Percentiles rank a stretch among this genome's conserved stretches.
These are phyloP conservation scores for Rhododendron mucronatum DNA, from an alignment of 148 eudicot genomes.

Conservation along the genomic window DNA sequence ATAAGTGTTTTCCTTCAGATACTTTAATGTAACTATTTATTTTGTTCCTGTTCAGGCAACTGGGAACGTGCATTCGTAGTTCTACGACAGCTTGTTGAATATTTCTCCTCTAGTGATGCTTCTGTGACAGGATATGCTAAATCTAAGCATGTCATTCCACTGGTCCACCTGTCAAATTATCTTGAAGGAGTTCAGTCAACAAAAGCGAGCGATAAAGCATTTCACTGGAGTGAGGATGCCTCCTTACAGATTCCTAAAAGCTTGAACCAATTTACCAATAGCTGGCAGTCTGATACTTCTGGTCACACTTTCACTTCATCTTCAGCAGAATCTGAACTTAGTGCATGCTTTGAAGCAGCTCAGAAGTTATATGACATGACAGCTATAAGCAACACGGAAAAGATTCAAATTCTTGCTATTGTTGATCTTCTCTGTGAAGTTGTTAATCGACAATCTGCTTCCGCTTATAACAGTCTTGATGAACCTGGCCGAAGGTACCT, in stretches of 20 bases:
- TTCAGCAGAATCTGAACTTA: slow-evolving; percentile 39
- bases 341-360: slow-evolving; percentile 41
- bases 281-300: slow-evolving; percentile 31
- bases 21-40: not conserved
- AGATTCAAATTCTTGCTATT: slow-evolving; percentile 57
- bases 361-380: slow-evolving; percentile 45
- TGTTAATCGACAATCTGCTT: slow-evolving; percentile 45
- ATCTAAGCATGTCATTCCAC: slow-evolving; percentile 28
- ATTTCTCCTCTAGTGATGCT: slow-evolving; percentile 30
- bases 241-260: slow-evolving; percentile 39
- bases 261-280: slow-evolving; percentile 23
- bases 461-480: slow-evolving; percentile 85
- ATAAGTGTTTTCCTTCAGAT: not conserved
- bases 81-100: slow-evolving; percentile 54
- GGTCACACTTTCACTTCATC: slow-evolving; percentile 28
- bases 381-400: slow-evolving; percentile 47
- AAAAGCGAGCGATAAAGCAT: slow-evolving; percentile 28
- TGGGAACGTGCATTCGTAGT: slow-evolving; percentile 84
- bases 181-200: slow-evolving; percentile 55
- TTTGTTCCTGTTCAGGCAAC: slow-evolving; percentile 51
- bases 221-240: slow-evolving; percentile 49
- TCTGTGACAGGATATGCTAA: slow-evolving; percentile 21
- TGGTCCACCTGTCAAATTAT: slow-evolving; percentile 61
- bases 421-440: slow-evolving; percentile 77
- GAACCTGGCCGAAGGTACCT: slow-evolving; percentile 90